Base-by-base conservation (phyloP, 2,329 filamentous ascomycete species). In the Aspergillus unguis region DNA sequence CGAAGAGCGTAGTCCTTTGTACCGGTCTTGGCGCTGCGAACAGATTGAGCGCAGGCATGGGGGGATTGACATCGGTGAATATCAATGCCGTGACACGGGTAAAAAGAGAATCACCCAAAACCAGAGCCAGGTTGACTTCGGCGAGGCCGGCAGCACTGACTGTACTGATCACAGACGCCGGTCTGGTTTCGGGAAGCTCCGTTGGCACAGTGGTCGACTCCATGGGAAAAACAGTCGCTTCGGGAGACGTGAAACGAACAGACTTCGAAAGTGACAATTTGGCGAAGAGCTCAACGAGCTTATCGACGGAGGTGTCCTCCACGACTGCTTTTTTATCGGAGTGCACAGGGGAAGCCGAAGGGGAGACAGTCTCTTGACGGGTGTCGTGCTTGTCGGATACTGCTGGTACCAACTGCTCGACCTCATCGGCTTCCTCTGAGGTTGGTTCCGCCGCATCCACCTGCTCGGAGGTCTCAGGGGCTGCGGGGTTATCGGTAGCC, bases 391-490 rank as follows among this genome's bases (percentile, higher is more conserved):
- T 36, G 33, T 49, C 36, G 9, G 8, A 36, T 35, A 35, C 6
- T 11, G 29, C 11, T 17, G 27, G 37, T n/a, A 36, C 27, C 6
- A 25, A 29, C 48, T 48, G 40, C 53, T 45, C 44, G 2, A 33
- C 3, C 10, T 55, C 38, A 32, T 26, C 44, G 17, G 29, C 38
- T 45, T 55, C 44, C 51, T 33, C 41, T 54, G 44, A n/a, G 53
- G 47, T 55, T 52, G 55, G 48, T 46, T 48, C 50, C 36, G 27
- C 46, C 54, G 50, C 47, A 54, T 43, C 48, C 37, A 45, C 45
- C 37, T 45, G 50, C 50, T 58, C 53, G 54, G 44, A 49, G 48
- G 52, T 53, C 49, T 37, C 48, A 23, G 28, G 44, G 6, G 33
- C 47, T 9, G 3, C 9, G 28, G 40, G 29, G 32, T 5, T 26